Evolutionary conservation across 371 early-diverging fungal genomes (phyloP), one percentile per base, ranked within the genome.

Genomic region (Saksenaea vasiformis): DNA sequence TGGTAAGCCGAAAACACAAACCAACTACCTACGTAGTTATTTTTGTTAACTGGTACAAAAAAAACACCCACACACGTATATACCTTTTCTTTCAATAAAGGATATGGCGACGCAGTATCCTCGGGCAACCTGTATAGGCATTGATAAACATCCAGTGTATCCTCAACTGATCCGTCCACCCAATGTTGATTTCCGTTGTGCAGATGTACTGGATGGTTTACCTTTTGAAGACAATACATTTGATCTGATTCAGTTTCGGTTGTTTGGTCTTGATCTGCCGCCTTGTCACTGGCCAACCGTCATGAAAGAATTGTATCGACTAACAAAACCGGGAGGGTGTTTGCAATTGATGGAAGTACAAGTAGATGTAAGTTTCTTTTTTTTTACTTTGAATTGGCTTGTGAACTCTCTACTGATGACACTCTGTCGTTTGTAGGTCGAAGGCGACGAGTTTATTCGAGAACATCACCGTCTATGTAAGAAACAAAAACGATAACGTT

Each of bases 191-290:
- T 69, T 69, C 8, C 28, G 54, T 26, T 38, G 61, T 15, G 54
- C 14, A 13, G 62, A 69, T 58, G 27, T 65, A 5, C 31, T 65
- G 5, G 62, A 69, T 11, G 58, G 66, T 9, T 24, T 69, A 15
- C 66, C 70, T 5, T 69, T 56, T 62, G 31, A 60, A 26, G 35
- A 61, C 41, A 27, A 69, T 56, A 37, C 58, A 14, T 69, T 69
- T 51, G 66, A 69, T 57, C 41, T 60, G 36, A 53, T 68, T 2
- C 69, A 68, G 41, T 39, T 59, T 39, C 36, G 63, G 15, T 36
- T 56, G 35, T 31, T 68, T 27, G 61, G 38, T 8, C 31, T 61
- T 2, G 60, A 56, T 8, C 60, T 68, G n/a, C 53, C 38, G 24
- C 19, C 38, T 9, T 11, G 26, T 27, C 61, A 68, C 26, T 68